Conservation (phyloP, 768 basidiomycete genomes). For the Boletus vinaceobasis region DNA sequence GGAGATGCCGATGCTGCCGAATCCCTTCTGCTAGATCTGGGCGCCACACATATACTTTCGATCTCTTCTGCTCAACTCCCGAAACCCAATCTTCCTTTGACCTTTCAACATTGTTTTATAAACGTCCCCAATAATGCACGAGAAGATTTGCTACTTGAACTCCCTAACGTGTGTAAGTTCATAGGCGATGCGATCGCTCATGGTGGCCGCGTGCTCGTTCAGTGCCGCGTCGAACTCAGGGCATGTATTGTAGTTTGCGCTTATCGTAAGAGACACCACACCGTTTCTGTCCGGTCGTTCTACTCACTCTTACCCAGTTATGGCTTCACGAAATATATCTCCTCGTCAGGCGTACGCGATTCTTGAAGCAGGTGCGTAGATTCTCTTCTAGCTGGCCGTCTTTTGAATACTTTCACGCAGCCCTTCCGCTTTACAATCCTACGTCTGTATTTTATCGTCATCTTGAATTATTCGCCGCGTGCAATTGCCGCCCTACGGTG, state of each 20-base stretch:
- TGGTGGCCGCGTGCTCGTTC: slow-evolving; percentile 50
- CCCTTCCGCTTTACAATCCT: slow-evolving; percentile 52
- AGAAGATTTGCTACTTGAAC: slow-evolving; percentile 42
- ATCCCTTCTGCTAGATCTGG: slow-evolving; percentile 48
- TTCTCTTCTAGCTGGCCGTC: neutral
- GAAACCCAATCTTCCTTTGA: slow-evolving; percentile 28
- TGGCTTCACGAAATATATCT: slow-evolving; percentile 39
- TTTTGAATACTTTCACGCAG: slow-evolving; percentile 24
- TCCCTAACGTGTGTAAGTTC: slow-evolving; percentile 46
- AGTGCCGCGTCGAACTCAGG: slow-evolving; percentile 51
- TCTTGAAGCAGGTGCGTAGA: slow-evolving; percentile 42
- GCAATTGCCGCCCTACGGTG: slow-evolving; percentile 37
- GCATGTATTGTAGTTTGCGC: slow-evolving; percentile 53
- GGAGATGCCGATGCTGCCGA: slow-evolving; percentile 47
- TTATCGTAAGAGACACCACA: slow-evolving; percentile 39
- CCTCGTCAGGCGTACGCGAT: slow-evolving; percentile 38
- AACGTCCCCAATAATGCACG: slow-evolving; percentile 37
- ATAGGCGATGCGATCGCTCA: slow-evolving; percentile 40
- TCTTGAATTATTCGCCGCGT: slow-evolving; percentile 46
- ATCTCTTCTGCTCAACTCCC: slow-evolving; percentile 50
- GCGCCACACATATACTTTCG: slow-evolving; percentile 51
- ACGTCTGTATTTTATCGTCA: slow-evolving; percentile 45
- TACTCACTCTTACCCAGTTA: slow-evolving; percentile 37
- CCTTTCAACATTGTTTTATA: slow-evolving; percentile 41
- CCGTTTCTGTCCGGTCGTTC: neutral